Evolutionary conservation across 768 basidiomycete species (phyloP), one percentile per base, ranked within the genome.

Genomic region (Russula virescens): DNA sequence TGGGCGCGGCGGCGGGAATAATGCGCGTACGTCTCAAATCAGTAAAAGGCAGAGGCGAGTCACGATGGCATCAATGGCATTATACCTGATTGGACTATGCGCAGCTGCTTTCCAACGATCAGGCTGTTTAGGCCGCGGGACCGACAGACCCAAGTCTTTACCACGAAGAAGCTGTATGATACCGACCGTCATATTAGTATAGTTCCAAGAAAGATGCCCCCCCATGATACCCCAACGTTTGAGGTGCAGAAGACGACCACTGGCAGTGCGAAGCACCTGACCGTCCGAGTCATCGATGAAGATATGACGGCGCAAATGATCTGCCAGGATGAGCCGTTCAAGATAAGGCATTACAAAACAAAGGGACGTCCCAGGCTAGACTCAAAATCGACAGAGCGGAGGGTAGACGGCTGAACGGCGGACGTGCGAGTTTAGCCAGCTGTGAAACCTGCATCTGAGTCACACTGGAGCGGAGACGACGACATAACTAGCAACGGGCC

Each of bases 401-500:
- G 10, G 35, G 19, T 14, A 52, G 47, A 34, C 23, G 55, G 16
- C 31, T 23, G 48, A 62, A 34, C 54, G 3, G 48, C 43, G 40
- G 11, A 50, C 48, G 40, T 48, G 42, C 7, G 14, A 28, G 1
- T 18, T 43, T 38, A 19, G 42, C 42, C 42, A 18, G 42, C 16
- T 61, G 47, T 49, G 28, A 55, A 49, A 49, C 28, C 5, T 43
- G 55, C 21, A 34, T 40, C 5, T 4, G 34, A 46, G 18, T 52
- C 9, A 23, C 55, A 23, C 55, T 21, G 47, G 35, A 26, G 21
- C 31, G 43, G 57, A 48, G 46, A 58, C 49, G 4, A 35, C 11
- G 53, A 28, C 53, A 47, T 38, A 11, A 58, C 28, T 58, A 47
- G 62, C 57, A 53, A 58, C 62, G 51, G 57, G 9, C 57, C 61